Evolutionary conservation across 2,329 filamentous ascomycete species (phyloP), one percentile per base, ranked within the genome.

Genomic region (Colletotrichum sp.): DNA sequence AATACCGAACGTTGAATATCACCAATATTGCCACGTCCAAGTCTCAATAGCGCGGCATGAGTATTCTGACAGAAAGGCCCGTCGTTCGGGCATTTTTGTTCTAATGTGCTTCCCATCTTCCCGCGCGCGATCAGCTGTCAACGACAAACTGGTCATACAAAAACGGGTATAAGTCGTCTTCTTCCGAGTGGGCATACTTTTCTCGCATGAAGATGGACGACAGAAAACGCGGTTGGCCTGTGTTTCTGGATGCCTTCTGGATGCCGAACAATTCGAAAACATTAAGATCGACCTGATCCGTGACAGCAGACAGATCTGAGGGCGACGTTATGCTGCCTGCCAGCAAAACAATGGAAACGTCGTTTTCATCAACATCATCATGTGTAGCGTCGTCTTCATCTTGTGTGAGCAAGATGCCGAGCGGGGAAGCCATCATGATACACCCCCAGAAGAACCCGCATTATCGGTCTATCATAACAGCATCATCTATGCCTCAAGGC

Each of bases 1-100:
- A 54, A 61, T 73, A 73, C 51, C 59, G 31, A 61, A 38, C 18
- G 27, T 38, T 38, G 61, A 36, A 70, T 65, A 73, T 70, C 54
- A n/a, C 38, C 27, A 47, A 71, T 63, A 71, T 31, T 34, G 62
- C 47, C 62, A 63, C 57, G 55, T 61, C 34, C 34, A 34, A 55
- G 66, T 70, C 29, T 66, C 66, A 55, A 61, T 65, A 66, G 36
- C 36, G 33, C 24, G n/a, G 16, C 54, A 18, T 21, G 11, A 16
- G 6, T 6, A 47, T 54, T 33, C 36, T 54, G 24, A 62, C 29
- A 55, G 24, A 12, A 54, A 16, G n/a, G 18, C 38, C 38, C 36
- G 38, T 29, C 16, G 16, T 43, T 54, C 34, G 47, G 24, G 43
- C 67, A 38, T 64, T 70, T 51, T 51, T n/a, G 43, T 51, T 59